These are phyloP conservation scores for Triticum monococcum DNA, from an alignment of 176 grass and related monocot species.

Conservation along the genomic window DNA sequence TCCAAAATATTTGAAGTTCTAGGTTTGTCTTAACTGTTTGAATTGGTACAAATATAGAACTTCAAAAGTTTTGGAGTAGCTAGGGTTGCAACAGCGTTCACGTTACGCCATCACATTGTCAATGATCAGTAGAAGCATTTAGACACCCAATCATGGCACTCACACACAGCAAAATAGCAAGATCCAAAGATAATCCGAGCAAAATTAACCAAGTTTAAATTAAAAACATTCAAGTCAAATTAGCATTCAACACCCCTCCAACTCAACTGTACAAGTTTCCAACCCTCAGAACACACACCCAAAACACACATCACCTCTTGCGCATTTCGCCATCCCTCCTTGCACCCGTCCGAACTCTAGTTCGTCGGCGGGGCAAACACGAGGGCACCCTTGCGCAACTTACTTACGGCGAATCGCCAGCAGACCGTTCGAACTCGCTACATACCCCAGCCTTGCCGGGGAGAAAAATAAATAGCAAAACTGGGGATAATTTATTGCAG, in stretches of 20 bases:
- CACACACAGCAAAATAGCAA: background rate
- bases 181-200: background rate
- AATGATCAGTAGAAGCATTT: background rate
- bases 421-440: background rate
- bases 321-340: background rate
- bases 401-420: slow-evolving; percentile 22
- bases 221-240: background rate
- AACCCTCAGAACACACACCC: background rate
- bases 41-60: no score
- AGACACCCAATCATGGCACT: background rate
- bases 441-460: background rate
- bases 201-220: background rate
- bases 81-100: background rate
- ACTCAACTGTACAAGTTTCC: slow-evolving; percentile 31
- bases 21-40: no score
- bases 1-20: no score
- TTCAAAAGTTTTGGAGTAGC: background rate
- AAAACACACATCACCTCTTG: background rate
- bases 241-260: slow-evolving; percentile 18
- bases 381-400: background rate
- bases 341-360: background rate
- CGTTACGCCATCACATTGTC: background rate
- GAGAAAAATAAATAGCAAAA: slow-evolving; percentile 40
- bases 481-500: slow-evolving; percentile 30
- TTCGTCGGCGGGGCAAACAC: background rate